phyloP scores from a whole-genome alignment of 2,329 filamentous ascomycete genomes.

The Botryosphaeria dothidea region DNA sequence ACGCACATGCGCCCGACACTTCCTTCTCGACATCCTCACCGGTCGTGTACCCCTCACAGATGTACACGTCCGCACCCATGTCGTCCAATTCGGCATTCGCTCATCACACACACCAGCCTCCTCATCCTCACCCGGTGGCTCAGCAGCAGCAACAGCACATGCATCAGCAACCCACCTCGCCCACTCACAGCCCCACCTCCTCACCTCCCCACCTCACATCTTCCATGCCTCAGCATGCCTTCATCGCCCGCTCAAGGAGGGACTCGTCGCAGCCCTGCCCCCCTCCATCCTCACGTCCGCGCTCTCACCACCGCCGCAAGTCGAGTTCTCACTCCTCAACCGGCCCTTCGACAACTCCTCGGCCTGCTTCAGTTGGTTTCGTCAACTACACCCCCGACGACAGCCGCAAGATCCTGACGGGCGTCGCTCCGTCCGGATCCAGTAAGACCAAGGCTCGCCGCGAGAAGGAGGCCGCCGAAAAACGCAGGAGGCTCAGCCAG shows the following conservation, averaged over 20 bases:
- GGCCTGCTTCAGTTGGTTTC: slow-evolving; percentile 62
- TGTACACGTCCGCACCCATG: slow-evolving; percentile 12
- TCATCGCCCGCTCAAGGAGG: slow-evolving; percentile 4
- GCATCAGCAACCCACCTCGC: slow-evolving; percentile 9
- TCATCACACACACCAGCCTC: background rate
- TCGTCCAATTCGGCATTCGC: background rate
- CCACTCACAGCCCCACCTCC: slow-evolving; percentile 13
- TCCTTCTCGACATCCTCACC: slow-evolving; percentile 16
- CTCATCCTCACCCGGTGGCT: slow-evolving; percentile 4
- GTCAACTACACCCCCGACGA: slow-evolving; percentile 90
- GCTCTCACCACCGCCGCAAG: slow-evolving; percentile 18
- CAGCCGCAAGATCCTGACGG: slow-evolving; percentile 75
- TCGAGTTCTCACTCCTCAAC: slow-evolving; percentile 15
- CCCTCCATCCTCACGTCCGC: background rate
- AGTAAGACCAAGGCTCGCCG: slow-evolving; percentile 92
- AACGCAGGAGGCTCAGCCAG: slow-evolving; percentile 67
- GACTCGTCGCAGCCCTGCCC: slow-evolving; percentile 3
- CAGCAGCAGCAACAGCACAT: background rate
- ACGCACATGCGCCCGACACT: slow-evolving; percentile 9
- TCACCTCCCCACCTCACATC: background rate
- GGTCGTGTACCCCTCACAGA: slow-evolving; percentile 16
- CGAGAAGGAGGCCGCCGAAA: slow-evolving; percentile 84
- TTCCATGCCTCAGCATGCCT: background rate
- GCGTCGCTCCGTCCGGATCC: slow-evolving; percentile 87
- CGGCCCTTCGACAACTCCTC: slow-evolving; percentile 27